Evolutionary conservation across 805 yeast species (phyloP).

Genomic region (Hanseniaspora guilliermondii): DNA sequence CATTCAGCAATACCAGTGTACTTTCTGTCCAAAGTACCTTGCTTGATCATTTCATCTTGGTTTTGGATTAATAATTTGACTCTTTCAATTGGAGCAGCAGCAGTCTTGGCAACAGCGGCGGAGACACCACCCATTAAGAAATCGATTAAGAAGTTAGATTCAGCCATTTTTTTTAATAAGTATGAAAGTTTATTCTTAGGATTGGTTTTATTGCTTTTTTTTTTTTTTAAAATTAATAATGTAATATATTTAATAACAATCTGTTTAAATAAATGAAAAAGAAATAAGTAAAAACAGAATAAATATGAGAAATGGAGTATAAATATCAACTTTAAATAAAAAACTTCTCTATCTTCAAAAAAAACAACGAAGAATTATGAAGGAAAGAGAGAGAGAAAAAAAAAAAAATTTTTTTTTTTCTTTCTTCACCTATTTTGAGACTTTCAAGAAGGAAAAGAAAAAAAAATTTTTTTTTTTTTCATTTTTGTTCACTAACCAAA

Average conservation of each 20-base stretch:
- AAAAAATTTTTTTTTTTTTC: background rate
- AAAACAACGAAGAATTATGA: background rate
- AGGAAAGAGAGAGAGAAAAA: background rate
- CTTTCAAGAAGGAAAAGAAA: background rate
- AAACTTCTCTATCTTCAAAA: background rate
- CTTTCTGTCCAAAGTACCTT: constrained; percentile 78
- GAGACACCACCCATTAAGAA: constrained; percentile 98
- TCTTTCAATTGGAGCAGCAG: constrained; percentile 92
- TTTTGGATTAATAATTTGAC: constrained; percentile 92
- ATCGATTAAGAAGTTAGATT: constrained; percentile 44
- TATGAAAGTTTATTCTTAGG: constrained; percentile 9
- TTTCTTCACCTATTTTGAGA: background rate
- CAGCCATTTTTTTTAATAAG: constrained; percentile 21
- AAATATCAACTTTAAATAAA: background rate
- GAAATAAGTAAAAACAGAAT: background rate
- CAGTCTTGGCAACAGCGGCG: constrained; percentile 97
- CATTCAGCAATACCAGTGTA: constrained; percentile 88
- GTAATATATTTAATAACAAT: background rate
- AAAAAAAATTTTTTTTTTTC: background rate
- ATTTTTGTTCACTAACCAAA: background rate
- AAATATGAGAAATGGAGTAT: background rate
- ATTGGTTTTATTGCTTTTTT: constrained; percentile 12
- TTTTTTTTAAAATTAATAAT: too few relatives aligned
- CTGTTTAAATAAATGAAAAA: background rate
- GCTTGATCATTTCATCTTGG: constrained; percentile 97